Percentiles rank a stretch among this genome's conserved stretches.
These are phyloP conservation scores for Podospora conica DNA, from an alignment of 495 filamentous ascomycete genomes.

Conservation along the genomic window DNA sequence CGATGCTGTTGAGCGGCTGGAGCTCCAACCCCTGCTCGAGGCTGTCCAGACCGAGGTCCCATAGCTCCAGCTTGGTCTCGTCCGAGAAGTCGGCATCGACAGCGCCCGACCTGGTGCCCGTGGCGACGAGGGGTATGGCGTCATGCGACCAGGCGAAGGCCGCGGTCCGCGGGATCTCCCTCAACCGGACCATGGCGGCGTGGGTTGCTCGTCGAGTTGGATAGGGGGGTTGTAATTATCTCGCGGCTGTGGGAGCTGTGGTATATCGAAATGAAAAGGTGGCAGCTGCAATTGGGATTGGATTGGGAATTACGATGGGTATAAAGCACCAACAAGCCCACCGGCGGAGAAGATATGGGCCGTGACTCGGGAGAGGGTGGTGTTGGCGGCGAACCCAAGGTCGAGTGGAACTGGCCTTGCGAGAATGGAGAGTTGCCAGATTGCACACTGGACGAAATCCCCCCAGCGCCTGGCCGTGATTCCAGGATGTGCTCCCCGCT, in stretches of 20 bases:
- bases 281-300: conserved; percentile 15
- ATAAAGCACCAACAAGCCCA: conserved; percentile 18
- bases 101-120: conserved; percentile 91
- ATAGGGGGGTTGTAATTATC: conserved; percentile 4
- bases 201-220: conserved; percentile 4
- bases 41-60: conserved; percentile 81
- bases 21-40: conserved; percentile 70
- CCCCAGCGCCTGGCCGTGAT: conserved; percentile 4
- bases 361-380: conserved; percentile 11
- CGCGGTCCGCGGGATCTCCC: conserved; percentile 92
- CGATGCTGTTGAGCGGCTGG: conserved; percentile 74
- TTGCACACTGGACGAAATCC: conserved; percentile 22
- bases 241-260: neutral
- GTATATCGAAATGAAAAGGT: conserved; percentile 4
- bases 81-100: conserved; percentile 97
- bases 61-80: conserved; percentile 92
- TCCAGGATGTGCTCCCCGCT: conserved; percentile 7
- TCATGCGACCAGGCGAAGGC: conserved; percentile 94
- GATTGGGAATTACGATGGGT: neutral
- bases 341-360: conserved; percentile 14
- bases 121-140: conserved; percentile 73
- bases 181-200: conserved; percentile 79
- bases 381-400: conserved; percentile 12
- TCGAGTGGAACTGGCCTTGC: conserved; percentile 14
- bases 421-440: conserved; percentile 31